These are phyloP conservation scores for Botrytis byssoidea DNA, from an alignment of 2,329 filamentous ascomycete species.

Conservation along the genomic window DNA sequence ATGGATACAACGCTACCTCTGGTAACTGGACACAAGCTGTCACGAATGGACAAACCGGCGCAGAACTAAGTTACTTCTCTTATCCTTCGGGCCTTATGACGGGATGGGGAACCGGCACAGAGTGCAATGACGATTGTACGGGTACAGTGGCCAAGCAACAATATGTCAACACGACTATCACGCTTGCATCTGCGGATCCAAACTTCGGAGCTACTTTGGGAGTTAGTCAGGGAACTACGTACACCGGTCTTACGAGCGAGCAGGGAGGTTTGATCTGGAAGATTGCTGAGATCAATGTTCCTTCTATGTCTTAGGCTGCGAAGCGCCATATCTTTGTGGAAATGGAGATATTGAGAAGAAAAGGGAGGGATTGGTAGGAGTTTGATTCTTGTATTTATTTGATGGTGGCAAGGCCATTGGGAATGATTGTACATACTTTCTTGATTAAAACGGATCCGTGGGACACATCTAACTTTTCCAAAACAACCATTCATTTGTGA, in stretches of 20 bases:
- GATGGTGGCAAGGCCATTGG: not conserved
- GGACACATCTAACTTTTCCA: not conserved
- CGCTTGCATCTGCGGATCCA: slow-evolving; percentile 39
- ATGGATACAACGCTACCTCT: slow-evolving; percentile 30
- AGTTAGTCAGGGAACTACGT: slow-evolving; percentile 39
- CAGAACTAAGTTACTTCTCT: slow-evolving; percentile 40
- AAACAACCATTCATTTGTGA: not conserved
- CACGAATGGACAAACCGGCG: slow-evolving; percentile 41
- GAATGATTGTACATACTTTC: not conserved
- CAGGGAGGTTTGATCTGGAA: slow-evolving; percentile 42
- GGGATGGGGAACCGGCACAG: slow-evolving; percentile 43
- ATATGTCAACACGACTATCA: slow-evolving; percentile 44
- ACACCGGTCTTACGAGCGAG: slow-evolving; percentile 39
- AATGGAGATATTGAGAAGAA: not conserved
- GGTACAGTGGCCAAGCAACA: slow-evolving; percentile 43
- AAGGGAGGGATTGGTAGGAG: not conserved
- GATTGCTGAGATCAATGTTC: slow-evolving; percentile 41
- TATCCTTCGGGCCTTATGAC: slow-evolving; percentile 43
- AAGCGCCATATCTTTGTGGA: not conserved
- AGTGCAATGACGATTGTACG: slow-evolving; percentile 42
- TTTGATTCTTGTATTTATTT: not conserved
- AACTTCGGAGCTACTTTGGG: slow-evolving; percentile 37
- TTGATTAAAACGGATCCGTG: not conserved
- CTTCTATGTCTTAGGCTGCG: slow-evolving; percentile 35
- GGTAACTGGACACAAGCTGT: slow-evolving; percentile 34